Evolutionary conservation across 2,329 filamentous ascomycete genomes (phyloP).

Genomic region (Alternaria arbusti): DNA sequence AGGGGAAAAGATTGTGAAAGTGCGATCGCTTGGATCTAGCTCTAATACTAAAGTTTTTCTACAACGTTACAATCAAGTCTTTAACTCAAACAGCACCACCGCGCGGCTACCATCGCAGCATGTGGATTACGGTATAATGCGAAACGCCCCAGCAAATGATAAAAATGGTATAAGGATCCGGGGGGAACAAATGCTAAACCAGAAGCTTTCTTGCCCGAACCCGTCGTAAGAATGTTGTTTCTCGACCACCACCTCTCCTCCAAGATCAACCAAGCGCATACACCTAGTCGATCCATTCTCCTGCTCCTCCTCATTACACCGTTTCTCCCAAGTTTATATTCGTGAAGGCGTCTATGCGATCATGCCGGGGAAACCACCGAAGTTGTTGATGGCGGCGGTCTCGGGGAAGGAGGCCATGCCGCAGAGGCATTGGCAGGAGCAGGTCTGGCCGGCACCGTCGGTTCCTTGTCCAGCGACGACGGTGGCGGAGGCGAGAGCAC

Average conservation of each 20-base stretch:
- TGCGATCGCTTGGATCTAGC: slow-evolving; percentile 36
- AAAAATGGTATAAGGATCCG: slow-evolving; percentile 35
- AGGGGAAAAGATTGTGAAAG: slow-evolving; percentile 10
- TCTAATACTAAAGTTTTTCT: slow-evolving; percentile 32
- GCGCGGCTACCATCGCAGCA: slow-evolving; percentile 18
- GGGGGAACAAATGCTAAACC: slow-evolving; percentile 12
- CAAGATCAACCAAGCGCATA: background rate
- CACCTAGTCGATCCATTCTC: background rate
- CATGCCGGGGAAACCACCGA: slow-evolving; percentile 47
- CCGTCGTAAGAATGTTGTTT: slow-evolving; percentile 20
- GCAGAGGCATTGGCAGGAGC: slow-evolving; percentile 48
- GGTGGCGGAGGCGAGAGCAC: slow-evolving; percentile 25
- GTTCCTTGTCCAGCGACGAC: slow-evolving; percentile 41
- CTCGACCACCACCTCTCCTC: background rate
- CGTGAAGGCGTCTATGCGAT: slow-evolving; percentile 24
- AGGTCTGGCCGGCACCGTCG: slow-evolving; percentile 37
- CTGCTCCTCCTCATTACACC: slow-evolving; percentile 3
- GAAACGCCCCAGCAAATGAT: slow-evolving; percentile 28
- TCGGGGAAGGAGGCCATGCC: slow-evolving; percentile 46
- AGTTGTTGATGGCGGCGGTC: slow-evolving; percentile 42
- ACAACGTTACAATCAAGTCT: slow-evolving; percentile 17
- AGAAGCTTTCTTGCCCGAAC: slow-evolving; percentile 28
- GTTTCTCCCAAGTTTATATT: slow-evolving; percentile 2
- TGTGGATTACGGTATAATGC: slow-evolving; percentile 48
- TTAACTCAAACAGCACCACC: slow-evolving; percentile 5